Conservation (phyloP, 352 stramenopile genomes). For the Blastocystis sp. region DNA sequence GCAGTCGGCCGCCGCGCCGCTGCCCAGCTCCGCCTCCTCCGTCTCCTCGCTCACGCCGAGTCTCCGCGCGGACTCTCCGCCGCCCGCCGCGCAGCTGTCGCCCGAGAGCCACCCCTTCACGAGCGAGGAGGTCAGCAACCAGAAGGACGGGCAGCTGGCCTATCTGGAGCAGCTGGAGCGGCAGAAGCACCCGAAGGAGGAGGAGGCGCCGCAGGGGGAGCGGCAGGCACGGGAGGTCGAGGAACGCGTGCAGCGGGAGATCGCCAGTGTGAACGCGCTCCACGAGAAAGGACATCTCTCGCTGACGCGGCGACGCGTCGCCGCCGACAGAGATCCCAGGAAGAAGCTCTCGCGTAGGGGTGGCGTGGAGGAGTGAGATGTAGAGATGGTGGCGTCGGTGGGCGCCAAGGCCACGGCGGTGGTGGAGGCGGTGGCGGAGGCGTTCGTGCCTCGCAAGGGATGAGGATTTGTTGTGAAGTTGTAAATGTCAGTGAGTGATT, state of each 20-base stretch:
- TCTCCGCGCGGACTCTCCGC: too few species aligned
- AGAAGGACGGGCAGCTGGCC: not conserved
- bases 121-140: not conserved
- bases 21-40: not conserved
- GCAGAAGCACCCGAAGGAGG: not conserved
- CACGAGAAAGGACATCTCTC: too few species aligned
- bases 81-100: too few species aligned
- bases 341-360: not conserved
- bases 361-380: not conserved
- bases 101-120: not conserved
- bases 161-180: not conserved
- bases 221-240: too few species aligned
- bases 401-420: not conserved
- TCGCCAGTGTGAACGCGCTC: too few species aligned
- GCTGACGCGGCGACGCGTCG: not conserved
- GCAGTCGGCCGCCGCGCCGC: not conserved
- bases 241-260: too few species aligned
- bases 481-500: too few species aligned
- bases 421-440: not conserved
- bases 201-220: too few species aligned
- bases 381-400: not conserved
- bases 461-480: not conserved
- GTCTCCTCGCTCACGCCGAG: not conserved
- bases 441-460: not conserved
- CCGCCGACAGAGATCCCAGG: not conserved